Base-by-base conservation (phyloP, 805 yeast genomes). In the Cyberlindnera galapagoensis region DNA sequence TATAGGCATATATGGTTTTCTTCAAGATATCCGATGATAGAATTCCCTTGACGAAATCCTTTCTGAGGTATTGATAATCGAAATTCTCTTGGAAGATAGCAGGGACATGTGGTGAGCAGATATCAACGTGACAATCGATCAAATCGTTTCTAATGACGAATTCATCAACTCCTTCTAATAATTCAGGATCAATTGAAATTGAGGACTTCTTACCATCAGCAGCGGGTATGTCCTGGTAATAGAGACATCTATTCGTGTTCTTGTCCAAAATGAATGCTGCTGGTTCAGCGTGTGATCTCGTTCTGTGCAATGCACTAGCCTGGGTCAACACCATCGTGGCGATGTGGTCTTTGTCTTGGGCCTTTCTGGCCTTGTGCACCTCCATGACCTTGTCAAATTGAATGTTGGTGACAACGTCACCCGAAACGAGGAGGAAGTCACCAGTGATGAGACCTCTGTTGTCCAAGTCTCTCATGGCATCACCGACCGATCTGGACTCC, bases 71-170 rank as follows among this genome's bases (percentile, higher is more conserved):
- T 57, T 90, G 96, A 56, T 88, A 92, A 61, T 92, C 98, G 49
- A 92, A 92, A 57, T 92, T 90, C 51, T 92, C 98, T 49, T 86
- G 94, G 62, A 90, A 92, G 39, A 90, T 80, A 11, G 94, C 92
- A 1, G 97, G 97, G 9, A 92, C 96, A 44, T 80, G 86, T 3
- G 94, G 86, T 6, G 97, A 71, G 59, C 98, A 92, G 39, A 92
- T 86, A 60, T 92, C 98, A 34, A 92, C 87, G 54, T 83, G 92
- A 56, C 98, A 92, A 62, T 92, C 98, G 38, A 92, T 88, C 42
- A 92, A 71, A 57, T 92, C 97, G 56, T 92, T 92, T 52, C 96
- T 74, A 36, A 92, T 67, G 8, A 73, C 71, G 44, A 92, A 77
- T 40, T 84, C 94, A 27, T 74, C 80, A 21, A 83, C 77, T 37